Percentiles rank a stretch among this genome's conserved stretches.
Evolutionary conservation across 2,329 filamentous ascomycete species (phyloP).

Genomic region (Claviceps humidiphila): DNA sequence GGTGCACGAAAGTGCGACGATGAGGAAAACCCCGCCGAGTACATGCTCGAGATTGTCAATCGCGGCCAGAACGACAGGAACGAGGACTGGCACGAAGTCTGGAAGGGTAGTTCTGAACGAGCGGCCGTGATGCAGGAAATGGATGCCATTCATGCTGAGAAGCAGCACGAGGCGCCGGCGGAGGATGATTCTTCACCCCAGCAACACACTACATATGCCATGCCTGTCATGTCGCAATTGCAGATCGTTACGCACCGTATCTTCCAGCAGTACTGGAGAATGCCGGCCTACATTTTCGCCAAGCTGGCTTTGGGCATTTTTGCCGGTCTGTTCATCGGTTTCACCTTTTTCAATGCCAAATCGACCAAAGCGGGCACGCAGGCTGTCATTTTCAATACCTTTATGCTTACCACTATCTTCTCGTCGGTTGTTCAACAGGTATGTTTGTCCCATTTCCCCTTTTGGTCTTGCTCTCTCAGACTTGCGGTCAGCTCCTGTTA

Average conservation of each 20-base stretch:
- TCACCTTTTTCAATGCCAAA: constrained; percentile 49
- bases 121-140: constrained; percentile 46
- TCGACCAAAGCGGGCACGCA: constrained; percentile 55
- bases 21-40: constrained; percentile 62
- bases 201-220: constrained; percentile 57
- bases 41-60: constrained; percentile 49
- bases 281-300: constrained; percentile 63
- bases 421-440: constrained; percentile 52
- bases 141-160: constrained; percentile 44
- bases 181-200: constrained; percentile 10
- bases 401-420: constrained; percentile 66
- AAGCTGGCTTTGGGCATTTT: constrained; percentile 50
- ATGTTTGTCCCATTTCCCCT: neutral
- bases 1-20: constrained; percentile 46
- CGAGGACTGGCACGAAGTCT: constrained; percentile 55
- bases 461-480: neutral
- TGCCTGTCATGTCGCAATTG: constrained; percentile 56
- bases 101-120: constrained; percentile 42
- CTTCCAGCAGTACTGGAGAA: constrained; percentile 77
- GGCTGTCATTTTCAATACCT: constrained; percentile 61
- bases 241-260: constrained; percentile 51
- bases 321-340: constrained; percentile 58
- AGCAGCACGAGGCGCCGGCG: constrained; percentile 7
- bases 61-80: constrained; percentile 23
- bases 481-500: neutral